Conservation (phyloP, 768 basidiomycete species). For the Boletus vermiculosoides region DNA sequence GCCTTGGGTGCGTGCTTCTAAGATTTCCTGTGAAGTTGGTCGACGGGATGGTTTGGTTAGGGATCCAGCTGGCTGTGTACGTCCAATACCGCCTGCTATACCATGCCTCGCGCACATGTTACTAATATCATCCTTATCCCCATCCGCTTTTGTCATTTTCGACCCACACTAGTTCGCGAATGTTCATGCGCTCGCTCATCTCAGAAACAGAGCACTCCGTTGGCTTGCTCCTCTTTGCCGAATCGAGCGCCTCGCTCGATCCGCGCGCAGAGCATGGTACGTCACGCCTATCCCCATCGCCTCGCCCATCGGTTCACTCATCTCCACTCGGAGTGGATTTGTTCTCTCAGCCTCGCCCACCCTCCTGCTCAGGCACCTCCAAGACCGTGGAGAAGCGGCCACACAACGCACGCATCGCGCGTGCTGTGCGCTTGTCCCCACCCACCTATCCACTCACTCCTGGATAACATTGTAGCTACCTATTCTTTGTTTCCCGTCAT, state of each 20-base stretch:
- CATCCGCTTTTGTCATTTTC: neutral
- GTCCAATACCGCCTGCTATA: constrained; percentile 23
- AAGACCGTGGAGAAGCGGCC: too few species aligned
- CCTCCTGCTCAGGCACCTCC: too few species aligned
- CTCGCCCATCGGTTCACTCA: neutral
- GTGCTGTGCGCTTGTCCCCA: too few species aligned
- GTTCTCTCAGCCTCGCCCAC: constrained; percentile 34
- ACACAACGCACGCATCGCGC: too few species aligned
- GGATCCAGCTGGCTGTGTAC: constrained; percentile 59
- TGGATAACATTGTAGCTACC: too few species aligned
- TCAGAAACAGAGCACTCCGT: constrained; percentile 43
- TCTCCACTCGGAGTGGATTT: constrained; percentile 42
- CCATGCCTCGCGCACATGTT: neutral
- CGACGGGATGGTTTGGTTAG: constrained; percentile 21
- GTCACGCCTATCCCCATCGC: neutral
- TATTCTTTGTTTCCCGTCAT: too few species aligned
- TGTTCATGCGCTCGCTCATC: constrained; percentile 66
- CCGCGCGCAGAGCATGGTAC: constrained; percentile 72
- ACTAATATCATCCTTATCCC: neutral
- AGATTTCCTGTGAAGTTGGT: neutral
- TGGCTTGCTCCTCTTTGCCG: constrained; percentile 65
- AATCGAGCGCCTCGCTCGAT: constrained; percentile 71
- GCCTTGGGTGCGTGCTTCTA: constrained; percentile 54
- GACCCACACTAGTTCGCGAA: constrained; percentile 48
- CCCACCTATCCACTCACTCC: too few species aligned